Evolutionary conservation across 768 basidiomycete genomes (phyloP).

Genomic region (Pisolithus microcarpus): DNA sequence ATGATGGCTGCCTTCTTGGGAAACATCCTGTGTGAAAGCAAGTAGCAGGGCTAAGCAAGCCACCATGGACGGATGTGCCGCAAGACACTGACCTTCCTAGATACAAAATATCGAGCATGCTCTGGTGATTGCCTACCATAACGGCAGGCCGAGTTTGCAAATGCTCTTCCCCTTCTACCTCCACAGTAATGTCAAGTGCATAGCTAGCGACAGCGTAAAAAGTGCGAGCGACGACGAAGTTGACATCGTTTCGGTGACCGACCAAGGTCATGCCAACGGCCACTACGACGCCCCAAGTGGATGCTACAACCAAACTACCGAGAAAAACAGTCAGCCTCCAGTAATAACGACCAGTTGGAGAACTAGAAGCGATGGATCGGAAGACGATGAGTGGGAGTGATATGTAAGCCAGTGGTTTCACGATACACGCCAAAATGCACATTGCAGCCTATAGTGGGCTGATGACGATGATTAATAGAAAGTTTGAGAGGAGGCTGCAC

Average conservation of each 20-base stretch:
- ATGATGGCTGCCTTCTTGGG: conserved; percentile 80
- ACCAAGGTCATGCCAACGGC: conserved; percentile 58
- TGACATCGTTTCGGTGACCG: conserved; percentile 72
- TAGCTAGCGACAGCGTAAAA: conserved; percentile 70
- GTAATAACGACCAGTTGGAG: conserved; percentile 61
- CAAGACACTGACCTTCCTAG: conserved; percentile 58
- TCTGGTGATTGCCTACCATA: conserved; percentile 87
- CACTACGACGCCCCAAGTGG: conserved; percentile 63
- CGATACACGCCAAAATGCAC: conserved; percentile 53
- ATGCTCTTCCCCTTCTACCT: conserved; percentile 84
- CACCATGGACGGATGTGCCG: conserved; percentile 3
- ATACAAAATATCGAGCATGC: conserved; percentile 80
- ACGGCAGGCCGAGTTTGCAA: conserved; percentile 66
- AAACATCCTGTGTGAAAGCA: conserved; percentile 52
- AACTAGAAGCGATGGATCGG: conserved; percentile 49
- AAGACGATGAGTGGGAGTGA: conserved; percentile 66
- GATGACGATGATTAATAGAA: background rate
- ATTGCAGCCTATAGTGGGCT: conserved; percentile 29
- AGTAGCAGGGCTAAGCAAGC: background rate
- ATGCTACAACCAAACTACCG: conserved; percentile 60
- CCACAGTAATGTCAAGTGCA: conserved; percentile 57
- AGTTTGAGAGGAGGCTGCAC: conserved; percentile 11
- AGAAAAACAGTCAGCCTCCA: conserved; percentile 67
- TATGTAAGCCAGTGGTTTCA: conserved; percentile 70
- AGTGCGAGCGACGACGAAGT: conserved; percentile 72